Base-by-base conservation (phyloP, 2,329 filamentous ascomycete genomes). In the Pochonia chlamydosporia region DNA sequence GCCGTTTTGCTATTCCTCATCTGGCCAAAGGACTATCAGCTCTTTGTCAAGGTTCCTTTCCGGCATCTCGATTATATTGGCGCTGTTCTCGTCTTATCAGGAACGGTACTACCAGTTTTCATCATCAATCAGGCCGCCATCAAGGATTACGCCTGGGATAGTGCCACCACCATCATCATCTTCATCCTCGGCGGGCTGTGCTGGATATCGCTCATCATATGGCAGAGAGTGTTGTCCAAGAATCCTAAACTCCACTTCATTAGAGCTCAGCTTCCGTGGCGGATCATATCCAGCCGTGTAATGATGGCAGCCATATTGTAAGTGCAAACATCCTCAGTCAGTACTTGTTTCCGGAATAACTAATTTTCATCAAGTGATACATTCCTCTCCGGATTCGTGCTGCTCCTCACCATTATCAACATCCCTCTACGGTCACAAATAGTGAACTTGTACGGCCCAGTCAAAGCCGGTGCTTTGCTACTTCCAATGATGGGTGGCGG, bases 21-120 rank as follows among this genome's bases (percentile, higher is more conserved):
- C 3, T 82, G 77, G 77, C 78, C 79, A 3, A 61, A 63, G 13
- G 55, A 61, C 60, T 75, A 5, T 69, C 67, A 2, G 54, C 58
- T 20, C 49, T 67, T 9, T 58, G 71, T 41, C 63, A 63, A 28
- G 63, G 68, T 55, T 24, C 58, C 65, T 6, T 78, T 72, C 72
- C 68, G 59, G 28, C 68, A 76, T 41, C 62, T 82, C 33, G 79
- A 82, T 52, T 68, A 74, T 47, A 36, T 75, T 5, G 77, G 78
- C 13, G 74, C 75, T 0, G 51, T 74, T 16, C 44, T 58, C 16
- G 43, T 56, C 18, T 31, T 57, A 21, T 44, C 41, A 5, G 52
- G 45, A 16, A 55, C 55, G 2, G 50, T 57, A 10, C 48, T 58
- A 6, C 52, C 56, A 14, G 55, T 58, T 26, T 58, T 58, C 47